phyloP scores from a whole-genome alignment of 306 rosid species.

The Mucuna pruriens region DNA sequence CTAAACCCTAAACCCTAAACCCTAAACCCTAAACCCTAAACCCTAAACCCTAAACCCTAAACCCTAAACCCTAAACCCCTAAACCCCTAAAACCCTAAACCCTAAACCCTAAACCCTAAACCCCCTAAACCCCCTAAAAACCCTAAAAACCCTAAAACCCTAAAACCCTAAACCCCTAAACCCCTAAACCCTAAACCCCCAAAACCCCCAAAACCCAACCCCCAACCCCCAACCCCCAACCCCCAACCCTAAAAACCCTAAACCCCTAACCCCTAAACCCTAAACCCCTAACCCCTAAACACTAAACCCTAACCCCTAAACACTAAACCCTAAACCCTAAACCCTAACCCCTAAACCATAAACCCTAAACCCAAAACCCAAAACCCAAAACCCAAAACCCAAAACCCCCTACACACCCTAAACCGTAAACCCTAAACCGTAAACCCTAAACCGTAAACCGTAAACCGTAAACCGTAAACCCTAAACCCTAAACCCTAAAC shows the following conservation, averaged over 20 bases:
- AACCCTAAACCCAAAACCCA: background rate
- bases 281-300: background rate
- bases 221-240: too few species aligned
- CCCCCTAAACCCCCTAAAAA: too few species aligned
- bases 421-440: too few species aligned
- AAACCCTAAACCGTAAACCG: background rate
- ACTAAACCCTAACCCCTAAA: background rate
- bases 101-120: background rate
- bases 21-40: background rate
- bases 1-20: background rate
- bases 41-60: background rate
- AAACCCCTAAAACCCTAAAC: too few species aligned
- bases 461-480: background rate
- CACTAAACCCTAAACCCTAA: background rate
- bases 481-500: background rate
- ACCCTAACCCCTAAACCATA: background rate
- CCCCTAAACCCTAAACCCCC: too few species aligned
- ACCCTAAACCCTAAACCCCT: background rate
- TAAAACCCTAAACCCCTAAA: too few species aligned
- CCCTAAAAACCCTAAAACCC: too few species aligned
- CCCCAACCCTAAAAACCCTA: too few species aligned
- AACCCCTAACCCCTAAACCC: background rate
- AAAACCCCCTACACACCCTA: too few species aligned
- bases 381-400: background rate
- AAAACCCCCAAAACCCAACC: too few species aligned